Evolutionary conservation across 2,329 filamentous ascomycete genomes (phyloP), one percentile per base, ranked within the genome.

Genomic region (Phoma herbarum): DNA sequence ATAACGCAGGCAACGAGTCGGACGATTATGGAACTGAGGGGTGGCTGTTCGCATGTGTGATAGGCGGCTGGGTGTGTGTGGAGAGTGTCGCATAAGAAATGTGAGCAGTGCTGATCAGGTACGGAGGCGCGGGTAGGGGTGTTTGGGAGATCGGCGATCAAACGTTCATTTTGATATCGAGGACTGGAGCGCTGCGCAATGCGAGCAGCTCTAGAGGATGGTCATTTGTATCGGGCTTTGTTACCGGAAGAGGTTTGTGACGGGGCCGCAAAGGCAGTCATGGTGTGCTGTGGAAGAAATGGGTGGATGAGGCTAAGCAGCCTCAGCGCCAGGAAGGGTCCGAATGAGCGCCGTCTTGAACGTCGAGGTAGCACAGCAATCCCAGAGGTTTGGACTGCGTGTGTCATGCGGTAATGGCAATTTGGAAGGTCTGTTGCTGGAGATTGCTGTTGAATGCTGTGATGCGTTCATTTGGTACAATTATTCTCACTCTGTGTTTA

Each of bases 121-220:
- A 54, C 56, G 45, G 45, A 59, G 37, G 31, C 26, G 31, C 29
- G 35, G 45, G 44, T 31, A 31, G 39, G 45, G 39, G 45, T 41
- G 31, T 16, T 16, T 48, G 29, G 23, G 4, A 35, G 45, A 54
- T 59, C 56, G 56, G 39, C 56, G 56, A 54, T 59, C 33, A 42
- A 42, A 42, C 39, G 41, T 53, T 43, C 25, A n/a, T 18, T 29
- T 49, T 31, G 18, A 37, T 20, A 14, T 28, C 8, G 18, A n/a
- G 23, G 11, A 22, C 22, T 33, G 35, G 25, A 16, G 31, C 8
- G 31, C 5, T 50, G 16, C 35, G 46, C 23, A 18, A 28, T 43
- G 43, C 28, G 47, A n/a, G n/a, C n/a, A n/a, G n/a, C n/a, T n/a
- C n/a, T n/a, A n/a, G 48, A 41, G 47, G 4, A 26, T n/a, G 33